These are phyloP conservation scores for Hypoxylon perforatum DNA, from an alignment of 495 filamentous ascomycete species.

Conservation along the genomic window DNA sequence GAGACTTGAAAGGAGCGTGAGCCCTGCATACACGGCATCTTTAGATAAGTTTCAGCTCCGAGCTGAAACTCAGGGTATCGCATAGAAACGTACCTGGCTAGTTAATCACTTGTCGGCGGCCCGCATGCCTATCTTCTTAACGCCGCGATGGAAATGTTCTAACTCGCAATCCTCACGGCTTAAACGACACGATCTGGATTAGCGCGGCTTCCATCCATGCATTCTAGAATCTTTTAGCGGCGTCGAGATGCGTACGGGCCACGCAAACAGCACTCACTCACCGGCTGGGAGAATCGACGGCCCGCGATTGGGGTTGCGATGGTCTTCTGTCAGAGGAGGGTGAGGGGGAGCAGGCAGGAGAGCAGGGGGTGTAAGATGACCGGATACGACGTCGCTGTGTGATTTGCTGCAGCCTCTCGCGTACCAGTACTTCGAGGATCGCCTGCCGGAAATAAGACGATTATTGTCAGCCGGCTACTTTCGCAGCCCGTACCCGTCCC, in stretches of 20 bases:
- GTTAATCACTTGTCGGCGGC: background rate
- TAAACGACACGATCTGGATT: background rate
- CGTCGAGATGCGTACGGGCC: background rate
- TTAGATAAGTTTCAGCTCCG: background rate
- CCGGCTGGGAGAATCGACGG: background rate
- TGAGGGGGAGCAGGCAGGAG: no score
- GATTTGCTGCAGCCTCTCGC: background rate
- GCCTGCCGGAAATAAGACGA: constrained; percentile 3
- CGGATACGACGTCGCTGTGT: background rate
- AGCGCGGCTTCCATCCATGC: background rate
- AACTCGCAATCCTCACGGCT: background rate
- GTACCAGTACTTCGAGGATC: background rate
- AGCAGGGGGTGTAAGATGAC: background rate
- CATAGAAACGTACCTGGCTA: background rate
- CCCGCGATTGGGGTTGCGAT: background rate
- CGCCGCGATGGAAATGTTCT: background rate
- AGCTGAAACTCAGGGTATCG: background rate
- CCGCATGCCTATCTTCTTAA: background rate
- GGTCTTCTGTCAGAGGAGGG: background rate
- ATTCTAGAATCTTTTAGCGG: background rate
- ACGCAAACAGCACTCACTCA: background rate
- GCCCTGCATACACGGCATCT: background rate
- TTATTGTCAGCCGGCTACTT: background rate
- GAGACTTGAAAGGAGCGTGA: background rate
- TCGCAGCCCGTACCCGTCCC: background rate